Base-by-base conservation (phyloP, 805 yeast species). In the Teunomyces tritomae region DNA sequence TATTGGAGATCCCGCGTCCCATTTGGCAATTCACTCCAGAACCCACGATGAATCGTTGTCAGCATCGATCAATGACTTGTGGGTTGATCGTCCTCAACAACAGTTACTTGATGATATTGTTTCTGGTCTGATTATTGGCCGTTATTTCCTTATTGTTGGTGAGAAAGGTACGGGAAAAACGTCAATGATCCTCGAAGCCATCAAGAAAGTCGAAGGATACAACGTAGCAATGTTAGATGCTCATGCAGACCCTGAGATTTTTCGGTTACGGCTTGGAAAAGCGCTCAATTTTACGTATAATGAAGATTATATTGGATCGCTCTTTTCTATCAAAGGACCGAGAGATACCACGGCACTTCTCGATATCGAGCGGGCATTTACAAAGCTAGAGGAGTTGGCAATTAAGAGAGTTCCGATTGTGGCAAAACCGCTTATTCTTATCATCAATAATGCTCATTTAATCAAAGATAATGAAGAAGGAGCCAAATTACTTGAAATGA, bases 111-210 rank as follows among this genome's bases (percentile, higher is more conserved):
- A 88, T 64, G 81, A 78, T 32, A 81, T 87, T 27, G 74, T 88
- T 3, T 61, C 76, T 7, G 96, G 96, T 1, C 64, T 74, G n/a
- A 67, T 78, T 1, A 65, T 65, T 5, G 95, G 96, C 0, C 63
- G 92, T 13, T 88, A 87, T 65, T 84, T 80, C 58, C 67, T 88
- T 42, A 59, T 88, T 8, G 78, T 88, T 35, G 96, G 96, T 28
- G 96, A 87, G 61, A 87, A 88, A 61, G 96, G 96, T 1, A 87
- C 94, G 0, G 96, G 96, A 2, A 87, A 87, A 60, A 83, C 90
- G 0, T 83, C 92, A 0, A 76, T 89, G 71, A 73, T 88, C 11
- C 64, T 85, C 56, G 89, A 87, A 53, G 78, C 89, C 2, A 79
- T 88, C 73, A 77, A 81, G 49, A 78, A 83, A 53, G 80, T 79